Evolutionary conservation across 768 basidiomycete species (phyloP).

Genomic region (Pulveroboletus sp.): DNA sequence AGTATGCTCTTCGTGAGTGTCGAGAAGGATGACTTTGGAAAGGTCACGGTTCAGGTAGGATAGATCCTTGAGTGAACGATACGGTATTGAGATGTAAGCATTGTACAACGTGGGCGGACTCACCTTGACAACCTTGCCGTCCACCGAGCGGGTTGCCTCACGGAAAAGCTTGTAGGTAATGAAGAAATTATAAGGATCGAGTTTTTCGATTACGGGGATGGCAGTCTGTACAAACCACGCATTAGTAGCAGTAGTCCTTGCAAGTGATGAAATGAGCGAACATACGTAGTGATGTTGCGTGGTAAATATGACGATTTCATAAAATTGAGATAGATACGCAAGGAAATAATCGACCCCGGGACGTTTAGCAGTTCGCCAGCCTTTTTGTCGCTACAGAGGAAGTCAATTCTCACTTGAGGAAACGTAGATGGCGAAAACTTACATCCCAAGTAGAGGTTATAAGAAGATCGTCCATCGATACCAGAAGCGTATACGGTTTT

Average conservation of each 20-base stretch:
- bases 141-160: constrained; percentile 79
- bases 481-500: constrained; percentile 86
- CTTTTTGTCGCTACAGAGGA: constrained; percentile 69
- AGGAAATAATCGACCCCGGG: constrained; percentile 99
- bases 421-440: constrained; percentile 32
- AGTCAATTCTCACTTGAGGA: background rate
- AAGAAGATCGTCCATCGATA: constrained; percentile 90
- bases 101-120: background rate
- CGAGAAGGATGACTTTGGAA: constrained; percentile 82
- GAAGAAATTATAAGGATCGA: constrained; percentile 90
- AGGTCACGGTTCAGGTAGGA: constrained; percentile 94
- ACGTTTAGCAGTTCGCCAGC: constrained; percentile 97
- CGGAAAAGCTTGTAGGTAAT: constrained; percentile 89
- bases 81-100: background rate
- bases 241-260: background rate
- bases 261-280: constrained; percentile 10
- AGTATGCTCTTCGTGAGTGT: constrained; percentile 76
- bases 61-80: constrained; percentile 54
- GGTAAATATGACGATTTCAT: constrained; percentile 96
- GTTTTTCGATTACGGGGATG: constrained; percentile 80
- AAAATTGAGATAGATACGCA: constrained; percentile 95
- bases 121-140: constrained; percentile 85
- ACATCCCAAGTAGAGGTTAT: constrained; percentile 96
- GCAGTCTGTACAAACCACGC: constrained; percentile 59
- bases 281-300: constrained; percentile 83